These are phyloP conservation scores for Panicum miliaceum DNA, from an alignment of 176 grass and related monocot genomes.

Conservation along the genomic window DNA sequence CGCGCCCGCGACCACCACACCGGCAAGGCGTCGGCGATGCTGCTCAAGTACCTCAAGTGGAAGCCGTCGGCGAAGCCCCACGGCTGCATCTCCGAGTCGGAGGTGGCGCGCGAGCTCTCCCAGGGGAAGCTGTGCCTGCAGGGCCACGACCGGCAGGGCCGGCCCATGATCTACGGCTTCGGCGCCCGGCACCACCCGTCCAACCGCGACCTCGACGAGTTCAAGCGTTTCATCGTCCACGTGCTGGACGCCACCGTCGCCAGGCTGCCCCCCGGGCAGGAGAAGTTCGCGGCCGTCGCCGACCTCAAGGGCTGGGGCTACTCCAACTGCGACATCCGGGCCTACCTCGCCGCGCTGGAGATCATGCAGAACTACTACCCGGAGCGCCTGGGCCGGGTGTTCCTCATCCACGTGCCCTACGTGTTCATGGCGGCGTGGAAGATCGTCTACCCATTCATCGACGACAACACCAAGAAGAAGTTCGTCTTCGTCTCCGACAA, in stretches of 20 bases:
- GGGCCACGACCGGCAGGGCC: constrained; percentile 55
- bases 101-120: constrained; percentile 56
- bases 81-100: constrained; percentile 45
- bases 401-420: constrained; percentile 70
- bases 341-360: constrained; percentile 63
- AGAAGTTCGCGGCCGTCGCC: constrained; percentile 66
- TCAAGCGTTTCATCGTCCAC: constrained; percentile 55
- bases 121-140: constrained; percentile 64
- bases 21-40: constrained; percentile 61
- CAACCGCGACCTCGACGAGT: constrained; percentile 59
- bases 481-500: constrained; percentile 70
- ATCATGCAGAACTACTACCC: constrained; percentile 90
- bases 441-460: constrained; percentile 85
- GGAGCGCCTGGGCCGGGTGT: constrained; percentile 62
- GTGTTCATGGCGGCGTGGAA: constrained; percentile 91
- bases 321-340: constrained; percentile 69
- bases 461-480: constrained; percentile 86
- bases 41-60: constrained; percentile 75
- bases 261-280: constrained; percentile 50
- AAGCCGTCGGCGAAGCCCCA: constrained; percentile 57
- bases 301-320: constrained; percentile 79
- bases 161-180: constrained; percentile 52
- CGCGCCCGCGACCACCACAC: constrained; percentile 55
- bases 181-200: constrained; percentile 52
- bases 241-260: constrained; percentile 56